Evolutionary conservation across 1,139 yeast genomes (phyloP).

Genomic region (Wickerhamomyces sp.): DNA sequence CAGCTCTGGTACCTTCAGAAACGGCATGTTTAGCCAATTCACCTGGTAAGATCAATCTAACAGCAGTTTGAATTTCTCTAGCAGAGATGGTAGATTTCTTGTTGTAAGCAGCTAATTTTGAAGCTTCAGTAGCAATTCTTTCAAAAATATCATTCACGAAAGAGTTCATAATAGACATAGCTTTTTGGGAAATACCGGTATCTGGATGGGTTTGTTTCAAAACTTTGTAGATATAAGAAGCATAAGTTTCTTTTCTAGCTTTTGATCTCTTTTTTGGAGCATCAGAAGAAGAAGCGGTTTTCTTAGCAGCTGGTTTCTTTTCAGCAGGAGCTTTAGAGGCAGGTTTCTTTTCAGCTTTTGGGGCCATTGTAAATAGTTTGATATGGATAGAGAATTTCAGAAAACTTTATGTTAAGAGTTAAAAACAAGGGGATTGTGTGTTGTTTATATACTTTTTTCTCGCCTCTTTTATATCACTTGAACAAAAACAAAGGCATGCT

Average conservation of each 20-base stretch:
- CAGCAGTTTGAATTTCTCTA: slow-evolving; percentile 99
- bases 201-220: slow-evolving; percentile 99
- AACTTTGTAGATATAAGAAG: slow-evolving; percentile 97
- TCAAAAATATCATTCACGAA: slow-evolving; percentile 95
- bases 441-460: slow-evolving; percentile 9
- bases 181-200: slow-evolving; percentile 99
- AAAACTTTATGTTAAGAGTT: not conserved
- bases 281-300: slow-evolving; percentile 69
- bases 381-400: not conserved
- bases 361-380: slow-evolving; percentile 65
- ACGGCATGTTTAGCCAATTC: slow-evolving; percentile 99
- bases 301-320: slow-evolving; percentile 96
- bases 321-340: slow-evolving; percentile 99
- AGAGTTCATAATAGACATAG: slow-evolving; percentile 99
- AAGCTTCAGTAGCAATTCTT: slow-evolving; percentile 97
- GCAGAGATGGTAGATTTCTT: slow-evolving; percentile 98
- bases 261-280: slow-evolving; percentile 92
- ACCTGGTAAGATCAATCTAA: slow-evolving; percentile 98
- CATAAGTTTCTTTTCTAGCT: slow-evolving; percentile 98
- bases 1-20: slow-evolving; percentile 99
- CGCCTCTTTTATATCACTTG: no score
- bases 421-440: not conserved
- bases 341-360: slow-evolving; percentile 97
- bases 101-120: slow-evolving; percentile 99
- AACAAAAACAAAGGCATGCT: slow-evolving; percentile 3